Percentiles rank a stretch among this genome's conserved stretches.
Conservation (phyloP, 331 rosid genomes). For the Pyracantha coccinea region DNA sequence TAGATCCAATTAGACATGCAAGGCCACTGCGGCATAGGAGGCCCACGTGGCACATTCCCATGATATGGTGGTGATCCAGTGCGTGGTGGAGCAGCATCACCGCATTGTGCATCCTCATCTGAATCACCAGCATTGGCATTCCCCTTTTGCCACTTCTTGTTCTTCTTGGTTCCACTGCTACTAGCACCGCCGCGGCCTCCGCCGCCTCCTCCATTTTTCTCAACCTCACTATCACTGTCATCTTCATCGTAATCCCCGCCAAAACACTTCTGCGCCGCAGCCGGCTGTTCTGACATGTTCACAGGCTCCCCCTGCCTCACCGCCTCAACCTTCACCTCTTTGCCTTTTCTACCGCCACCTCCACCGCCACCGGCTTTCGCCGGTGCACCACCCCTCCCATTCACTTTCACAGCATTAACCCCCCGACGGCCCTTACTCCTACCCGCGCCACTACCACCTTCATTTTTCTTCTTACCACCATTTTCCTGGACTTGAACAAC, state of each 20-base stretch:
- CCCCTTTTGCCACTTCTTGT: constrained; percentile 38
- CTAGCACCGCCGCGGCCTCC: constrained; percentile 1
- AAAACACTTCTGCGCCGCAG: too few species aligned
- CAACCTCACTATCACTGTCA: constrained; percentile 22
- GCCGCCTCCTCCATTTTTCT: neutral
- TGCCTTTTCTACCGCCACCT: too few species aligned
- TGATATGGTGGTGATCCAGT: constrained; percentile 24
- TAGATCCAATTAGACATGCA: too few species aligned
- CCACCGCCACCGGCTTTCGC: constrained; percentile 17
- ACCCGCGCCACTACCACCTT: constrained; percentile 3
- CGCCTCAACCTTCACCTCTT: constrained; percentile 30
- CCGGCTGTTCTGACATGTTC: too few species aligned
- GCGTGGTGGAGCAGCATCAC: constrained; percentile 10
- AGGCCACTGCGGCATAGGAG: neutral
- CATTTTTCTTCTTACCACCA: neutral
- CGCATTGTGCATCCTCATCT: constrained; percentile 12
- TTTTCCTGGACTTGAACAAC: constrained; percentile 8
- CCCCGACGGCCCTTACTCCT: constrained; percentile 7
- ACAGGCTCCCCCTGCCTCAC: constrained; percentile 14
- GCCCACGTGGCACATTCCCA: neutral
- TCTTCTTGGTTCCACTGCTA: constrained; percentile 42
- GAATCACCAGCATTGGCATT: neutral
- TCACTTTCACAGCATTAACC: constrained; percentile 6
- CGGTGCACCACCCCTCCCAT: constrained; percentile 15
- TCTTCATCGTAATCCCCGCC: neutral